These are phyloP conservation scores for Pythium scleroteichum DNA, from an alignment of 352 stramenopile species.

Conservation along the genomic window DNA sequence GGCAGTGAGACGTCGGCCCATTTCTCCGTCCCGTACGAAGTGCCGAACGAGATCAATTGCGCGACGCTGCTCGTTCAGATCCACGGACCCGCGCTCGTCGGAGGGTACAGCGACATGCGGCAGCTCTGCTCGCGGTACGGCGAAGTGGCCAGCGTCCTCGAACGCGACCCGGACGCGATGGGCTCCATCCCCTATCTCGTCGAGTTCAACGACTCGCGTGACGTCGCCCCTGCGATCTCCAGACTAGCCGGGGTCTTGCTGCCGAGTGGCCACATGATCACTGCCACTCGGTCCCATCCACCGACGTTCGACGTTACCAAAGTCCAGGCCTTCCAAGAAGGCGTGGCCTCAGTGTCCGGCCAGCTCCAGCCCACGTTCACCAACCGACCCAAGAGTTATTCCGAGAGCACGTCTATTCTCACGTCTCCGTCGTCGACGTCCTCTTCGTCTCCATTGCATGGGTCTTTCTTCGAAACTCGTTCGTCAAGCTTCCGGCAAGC, in stretches of 20 bases:
- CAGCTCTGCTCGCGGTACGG: conserved; percentile 70
- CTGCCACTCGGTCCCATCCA: conserved; percentile 46
- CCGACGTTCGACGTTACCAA: conserved; percentile 62
- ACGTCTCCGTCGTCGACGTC: conserved; percentile 67
- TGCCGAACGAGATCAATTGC: conserved; percentile 61
- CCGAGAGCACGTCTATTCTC: conserved; percentile 58
- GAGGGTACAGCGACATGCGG: conserved; percentile 43
- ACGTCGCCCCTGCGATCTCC: conserved; percentile 43
- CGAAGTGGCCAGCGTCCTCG: conserved; percentile 72
- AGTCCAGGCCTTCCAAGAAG: conserved; percentile 65
- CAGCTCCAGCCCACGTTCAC: neutral
- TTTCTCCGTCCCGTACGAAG: conserved; percentile 75
- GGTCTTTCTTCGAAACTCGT: conserved; percentile 50
- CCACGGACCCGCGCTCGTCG: conserved; percentile 24
- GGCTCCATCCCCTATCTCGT: conserved; percentile 56
- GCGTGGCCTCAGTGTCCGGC: conserved; percentile 28
- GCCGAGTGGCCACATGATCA: conserved; percentile 36
- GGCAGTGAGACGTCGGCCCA: conserved; percentile 35
- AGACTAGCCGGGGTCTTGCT: conserved; percentile 38
- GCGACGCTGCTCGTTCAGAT: conserved; percentile 61
- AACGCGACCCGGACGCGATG: conserved; percentile 35
- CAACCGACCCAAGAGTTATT: conserved; percentile 60
- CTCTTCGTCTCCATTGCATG: conserved; percentile 59
- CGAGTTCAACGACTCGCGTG: conserved; percentile 74
- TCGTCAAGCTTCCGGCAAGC: conserved; percentile 4